phyloP scores from a whole-genome alignment of 2,329 filamentous ascomycete species.

The Colletotrichum cordylinicola region DNA sequence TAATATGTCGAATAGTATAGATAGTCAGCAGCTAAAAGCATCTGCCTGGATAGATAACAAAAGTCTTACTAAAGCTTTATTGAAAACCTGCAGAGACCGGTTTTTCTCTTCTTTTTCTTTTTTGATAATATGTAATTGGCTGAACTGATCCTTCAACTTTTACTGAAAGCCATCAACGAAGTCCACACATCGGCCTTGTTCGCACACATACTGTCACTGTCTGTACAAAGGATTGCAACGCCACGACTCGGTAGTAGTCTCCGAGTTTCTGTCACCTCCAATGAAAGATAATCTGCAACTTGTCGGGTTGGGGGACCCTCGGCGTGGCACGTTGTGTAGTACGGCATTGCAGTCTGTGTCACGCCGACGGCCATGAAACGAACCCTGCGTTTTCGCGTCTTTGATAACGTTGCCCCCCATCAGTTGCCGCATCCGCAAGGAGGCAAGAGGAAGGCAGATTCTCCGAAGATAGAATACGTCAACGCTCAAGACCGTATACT shows the following conservation, averaged over 20 bases:
- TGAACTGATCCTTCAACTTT: not conserved
- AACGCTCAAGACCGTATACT: not conserved
- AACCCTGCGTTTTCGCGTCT: not conserved
- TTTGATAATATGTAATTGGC: too few species aligned
- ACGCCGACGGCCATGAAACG: not conserved
- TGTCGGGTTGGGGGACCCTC: too few species aligned
- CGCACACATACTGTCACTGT: fast-evolving
- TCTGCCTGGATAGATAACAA: too few species aligned
- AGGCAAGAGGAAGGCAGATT: fast-evolving
- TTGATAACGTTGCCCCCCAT: fast-evolving
- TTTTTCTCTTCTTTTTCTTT: too few species aligned
- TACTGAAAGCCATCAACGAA: fast-evolving
- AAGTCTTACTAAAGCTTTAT: too few species aligned
- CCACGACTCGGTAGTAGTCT: not conserved
- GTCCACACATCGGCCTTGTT: too few species aligned
- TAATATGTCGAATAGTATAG: too few species aligned
- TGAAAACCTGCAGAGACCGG: too few species aligned
- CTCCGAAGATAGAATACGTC: fast-evolving
- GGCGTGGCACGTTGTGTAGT: not conserved
- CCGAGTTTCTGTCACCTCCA: too few species aligned
- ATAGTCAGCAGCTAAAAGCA: too few species aligned
- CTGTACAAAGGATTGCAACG: not conserved
- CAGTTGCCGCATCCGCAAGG: not conserved
- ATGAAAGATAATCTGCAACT: too few species aligned
- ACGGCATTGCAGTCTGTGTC: not conserved